Base-by-base conservation (phyloP, 805 yeast species). In the Metschnikowia drakensbergensis region DNA sequence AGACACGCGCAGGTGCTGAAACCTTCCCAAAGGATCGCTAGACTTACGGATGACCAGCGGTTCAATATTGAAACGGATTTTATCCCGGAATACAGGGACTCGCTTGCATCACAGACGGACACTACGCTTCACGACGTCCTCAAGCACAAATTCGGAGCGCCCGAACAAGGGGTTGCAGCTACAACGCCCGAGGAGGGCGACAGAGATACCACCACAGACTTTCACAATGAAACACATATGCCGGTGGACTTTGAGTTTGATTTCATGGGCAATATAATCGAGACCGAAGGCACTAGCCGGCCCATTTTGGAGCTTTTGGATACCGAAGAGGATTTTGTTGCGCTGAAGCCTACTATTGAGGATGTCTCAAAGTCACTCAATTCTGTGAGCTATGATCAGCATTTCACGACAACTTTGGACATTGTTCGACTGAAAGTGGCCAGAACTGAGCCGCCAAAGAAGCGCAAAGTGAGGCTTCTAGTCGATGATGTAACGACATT, bases 1-100 rank as follows among this genome's bases (percentile, higher is more conserved):
- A 40, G 13, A 4, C 43, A 40, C 13, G 22, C 22, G n/a, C 43
- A 13, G 10, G 28, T 30, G 29, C 6, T 23, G 36, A 10, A 9
- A 1, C 11, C 41, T 3, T 7, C 36, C 4, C 34, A 3, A 3
- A 40, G n/a, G 8, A 22, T 40, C 7, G 29, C 43, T 10, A 54
- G 52, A 22, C 42, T 58, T 6, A 36, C 17, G 9, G 66, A 68
- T 45, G 71, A 67, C 52, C 60, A 62, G 0, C 35, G 46, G 8
- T 69, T 69, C 42, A 50, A 61, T 37, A 55, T 68, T n/a, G 53
- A 54, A 2, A 29, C 49, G 6, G 67, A 67, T 35, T 60, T 67
- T 23, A 51, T 54, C 3, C 55, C 54, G 0, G 53, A 44, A 3
- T 45, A 31, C 22, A 5, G 5, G 5, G 36, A 31, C 6, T 9